Base-by-base conservation (phyloP, 1,284 basidiomycete genomes). In the Moesziomyces sp. region DNA sequence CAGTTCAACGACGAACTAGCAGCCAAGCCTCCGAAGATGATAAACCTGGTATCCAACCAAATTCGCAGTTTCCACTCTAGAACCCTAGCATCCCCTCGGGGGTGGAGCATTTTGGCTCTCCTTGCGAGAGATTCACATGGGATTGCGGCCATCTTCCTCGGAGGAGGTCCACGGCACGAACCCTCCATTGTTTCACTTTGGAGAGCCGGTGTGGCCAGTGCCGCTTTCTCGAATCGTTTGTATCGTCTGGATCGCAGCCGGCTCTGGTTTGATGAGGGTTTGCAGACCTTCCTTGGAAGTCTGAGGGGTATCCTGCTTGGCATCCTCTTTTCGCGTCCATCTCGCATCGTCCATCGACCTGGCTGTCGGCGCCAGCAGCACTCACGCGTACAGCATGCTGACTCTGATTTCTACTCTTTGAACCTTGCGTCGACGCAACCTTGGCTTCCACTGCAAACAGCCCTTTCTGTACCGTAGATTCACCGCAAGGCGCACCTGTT, bases 31-130 rank as follows among this genome's bases (percentile, higher is more conserved):
- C 78, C 79, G 63, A 76, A 52, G 82, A 83, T 83, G 82, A 83
- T 74, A 83, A 61, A 40, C 74, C 65, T 83, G 82, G 82, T 83
- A 83, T 83, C 82, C 82, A 83, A 74, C 81, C 81, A 82, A 82
- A 80, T 83, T 83, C 82, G 82, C 82, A 83, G 82, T 83, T 83
- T 83, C 82, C 80, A 83, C 82, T 83, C 82, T 83, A 83, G 73
- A 68, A 65, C 77, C 81, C 78, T 60, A 43, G 77, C 78, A 79
- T 66, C 76, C 70, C 69, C 43, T 63, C 35, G 58, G 69, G 67
- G 75, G 62, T 80, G 81, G 78, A 58, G 77, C 73, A 71, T 57
- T 56, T 67, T 77, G 80, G 80, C 80, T 82, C 82, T 79, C 78
- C 71, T 69, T 53, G 61, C 73, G 77, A 83, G 80, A 82, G 78